Conservation (phyloP, 108 stramenopile genomes). For the Fragilariopsis cylindrus region DNA sequence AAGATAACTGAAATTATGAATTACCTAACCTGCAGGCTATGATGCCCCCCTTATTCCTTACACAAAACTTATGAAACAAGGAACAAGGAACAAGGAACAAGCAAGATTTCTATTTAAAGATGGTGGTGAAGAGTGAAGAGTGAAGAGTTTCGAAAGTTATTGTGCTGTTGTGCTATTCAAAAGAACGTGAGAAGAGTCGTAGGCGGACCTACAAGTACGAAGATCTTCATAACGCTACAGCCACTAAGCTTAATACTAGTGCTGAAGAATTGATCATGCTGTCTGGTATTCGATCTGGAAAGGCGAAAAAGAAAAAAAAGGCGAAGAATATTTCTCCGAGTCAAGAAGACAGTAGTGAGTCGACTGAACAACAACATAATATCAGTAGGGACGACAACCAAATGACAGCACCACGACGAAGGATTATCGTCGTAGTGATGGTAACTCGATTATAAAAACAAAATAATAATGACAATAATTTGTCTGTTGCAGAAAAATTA, state of each 20-base stretch:
- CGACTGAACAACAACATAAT: slow-evolving; percentile 2
- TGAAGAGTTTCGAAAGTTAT: no score
- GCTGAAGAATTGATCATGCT: slow-evolving; percentile 37
- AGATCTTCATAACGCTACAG: background rate
- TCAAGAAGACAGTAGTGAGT: background rate
- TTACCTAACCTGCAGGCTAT: no score
- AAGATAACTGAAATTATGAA: no score
- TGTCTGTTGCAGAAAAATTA: slow-evolving; percentile 52
- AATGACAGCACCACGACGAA: no score
- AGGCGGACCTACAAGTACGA: background rate
- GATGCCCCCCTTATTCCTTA: no score
- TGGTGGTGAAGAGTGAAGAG: no score
- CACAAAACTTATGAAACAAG: no score
- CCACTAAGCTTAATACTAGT: background rate
- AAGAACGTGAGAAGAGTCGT: no score
- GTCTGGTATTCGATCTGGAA: slow-evolving; percentile 67
- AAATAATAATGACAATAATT: slow-evolving; percentile 30
- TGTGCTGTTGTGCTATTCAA: no score
- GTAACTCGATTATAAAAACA: background rate
- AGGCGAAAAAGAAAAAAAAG: slow-evolving; percentile 49
- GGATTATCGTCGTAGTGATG: background rate
- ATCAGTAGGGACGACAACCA: no score
- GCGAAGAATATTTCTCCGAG: background rate
- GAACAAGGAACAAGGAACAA: no score
- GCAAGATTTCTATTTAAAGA: no score